These are phyloP conservation scores for Gymnopilus junonius DNA, from an alignment of 768 basidiomycete genomes.

Conservation along the genomic window DNA sequence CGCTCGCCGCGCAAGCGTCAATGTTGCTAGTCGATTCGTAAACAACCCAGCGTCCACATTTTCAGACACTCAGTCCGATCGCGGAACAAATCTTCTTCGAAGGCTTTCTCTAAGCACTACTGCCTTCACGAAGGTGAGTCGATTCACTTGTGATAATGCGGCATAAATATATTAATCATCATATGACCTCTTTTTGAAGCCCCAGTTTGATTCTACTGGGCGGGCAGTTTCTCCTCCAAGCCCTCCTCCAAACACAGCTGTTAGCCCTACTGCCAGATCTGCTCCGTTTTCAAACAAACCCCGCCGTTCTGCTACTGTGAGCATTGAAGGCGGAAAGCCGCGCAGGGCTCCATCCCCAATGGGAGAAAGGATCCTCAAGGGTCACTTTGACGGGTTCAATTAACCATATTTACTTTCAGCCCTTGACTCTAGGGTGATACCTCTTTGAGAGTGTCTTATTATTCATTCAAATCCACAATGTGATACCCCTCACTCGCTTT, in stretches of 20 bases:
- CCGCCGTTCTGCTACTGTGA: conserved; percentile 67
- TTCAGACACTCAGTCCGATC: conserved; percentile 57
- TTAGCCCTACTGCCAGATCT: conserved; percentile 39
- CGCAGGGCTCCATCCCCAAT: conserved; percentile 83
- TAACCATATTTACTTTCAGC: conserved; percentile 33
- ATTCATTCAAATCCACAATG: conserved; percentile 30
- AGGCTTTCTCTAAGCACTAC: conserved; percentile 72
- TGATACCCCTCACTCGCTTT: conserved; percentile 44
- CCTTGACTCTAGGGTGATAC: conserved; percentile 2
- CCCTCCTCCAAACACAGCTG: conserved; percentile 58
- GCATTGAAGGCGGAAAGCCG: conserved; percentile 44
- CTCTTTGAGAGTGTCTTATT: conserved; percentile 8
- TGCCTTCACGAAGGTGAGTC: conserved; percentile 60
- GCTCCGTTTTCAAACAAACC: conserved; percentile 38
- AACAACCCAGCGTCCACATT: conserved; percentile 45
- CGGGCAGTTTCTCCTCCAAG: conserved; percentile 40
- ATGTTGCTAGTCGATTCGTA: conserved; percentile 56
- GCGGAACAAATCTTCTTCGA: conserved; percentile 73
- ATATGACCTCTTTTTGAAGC: conserved; percentile 22
- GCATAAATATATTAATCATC: conserved; percentile 17
- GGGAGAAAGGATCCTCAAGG: conserved; percentile 91
- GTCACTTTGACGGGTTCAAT: conserved; percentile 91
- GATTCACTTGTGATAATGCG: not conserved
- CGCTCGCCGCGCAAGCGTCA: conserved; percentile 65
- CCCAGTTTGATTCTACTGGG: conserved; percentile 31